Evolutionary conservation across 352 stramenopile genomes (phyloP).

Genomic region (Phytophthora meadii): DNA sequence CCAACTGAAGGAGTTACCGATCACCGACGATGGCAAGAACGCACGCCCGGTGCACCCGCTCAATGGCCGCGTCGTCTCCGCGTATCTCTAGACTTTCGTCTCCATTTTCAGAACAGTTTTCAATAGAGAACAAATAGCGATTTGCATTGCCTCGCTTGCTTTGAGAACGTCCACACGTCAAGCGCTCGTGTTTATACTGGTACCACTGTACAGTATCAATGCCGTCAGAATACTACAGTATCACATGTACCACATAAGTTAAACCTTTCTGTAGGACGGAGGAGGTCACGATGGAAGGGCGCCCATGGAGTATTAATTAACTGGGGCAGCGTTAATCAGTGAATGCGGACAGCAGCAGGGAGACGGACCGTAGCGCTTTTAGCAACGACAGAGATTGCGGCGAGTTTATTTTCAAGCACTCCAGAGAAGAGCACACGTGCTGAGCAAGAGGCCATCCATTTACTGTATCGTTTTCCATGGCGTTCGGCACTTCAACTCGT

Average conservation of each 20-base stretch:
- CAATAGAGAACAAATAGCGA: conserved; percentile 10
- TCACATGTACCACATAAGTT: too few relatives aligned
- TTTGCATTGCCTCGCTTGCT: conserved; percentile 17
- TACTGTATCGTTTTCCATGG: background rate
- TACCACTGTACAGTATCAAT: background rate
- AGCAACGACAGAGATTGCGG: conserved; percentile 12
- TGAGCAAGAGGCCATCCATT: background rate
- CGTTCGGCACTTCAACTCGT: background rate
- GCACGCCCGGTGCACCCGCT: conserved; percentile 34
- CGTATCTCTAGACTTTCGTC: conserved; percentile 23
- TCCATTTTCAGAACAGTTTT: background rate
- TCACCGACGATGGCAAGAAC: conserved; percentile 40
- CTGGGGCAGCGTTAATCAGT: background rate
- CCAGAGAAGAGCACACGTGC: background rate
- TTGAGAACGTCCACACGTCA: conserved; percentile 17
- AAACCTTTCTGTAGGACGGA: background rate
- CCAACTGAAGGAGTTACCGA: conserved; percentile 28
- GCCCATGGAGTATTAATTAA: background rate
- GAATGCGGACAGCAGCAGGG: background rate
- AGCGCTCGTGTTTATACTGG: conserved; percentile 4
- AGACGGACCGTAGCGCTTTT: background rate
- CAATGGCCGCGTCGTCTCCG: conserved; percentile 33
- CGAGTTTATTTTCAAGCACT: background rate
- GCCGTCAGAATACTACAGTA: background rate
- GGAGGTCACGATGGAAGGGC: background rate